phyloP scores from a whole-genome alignment of 371 early-diverging fungal species.

The Haplosporangium sp. region DNA sequence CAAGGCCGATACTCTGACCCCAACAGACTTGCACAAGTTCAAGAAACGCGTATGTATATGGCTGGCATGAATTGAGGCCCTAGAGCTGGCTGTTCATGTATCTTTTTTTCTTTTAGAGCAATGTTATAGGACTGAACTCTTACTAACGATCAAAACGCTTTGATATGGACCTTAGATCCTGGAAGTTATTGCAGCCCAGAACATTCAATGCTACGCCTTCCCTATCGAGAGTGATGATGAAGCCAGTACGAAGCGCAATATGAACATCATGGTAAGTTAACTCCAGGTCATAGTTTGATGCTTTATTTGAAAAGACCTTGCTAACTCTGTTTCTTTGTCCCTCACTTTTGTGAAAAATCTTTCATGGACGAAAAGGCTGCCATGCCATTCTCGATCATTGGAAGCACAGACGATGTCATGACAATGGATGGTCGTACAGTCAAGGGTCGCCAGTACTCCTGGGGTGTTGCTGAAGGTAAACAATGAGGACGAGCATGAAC shows the following conservation, averaged over 20 bases:
- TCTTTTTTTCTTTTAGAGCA: slow-evolving; percentile 3
- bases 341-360: background rate
- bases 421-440: slow-evolving; percentile 81
- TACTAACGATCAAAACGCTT: no score
- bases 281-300: no score
- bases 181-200: slow-evolving; percentile 81
- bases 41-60: slow-evolving; percentile 76
- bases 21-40: slow-evolving; percentile 81
- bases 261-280: slow-evolving; percentile 78
- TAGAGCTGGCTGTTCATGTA: background rate
- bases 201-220: slow-evolving; percentile 85
- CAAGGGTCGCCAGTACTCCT: slow-evolving; percentile 92
- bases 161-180: no score
- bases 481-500: no score
- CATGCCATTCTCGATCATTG: slow-evolving; percentile 97
- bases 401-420: slow-evolving; percentile 87
- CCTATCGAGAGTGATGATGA: slow-evolving; percentile 93
- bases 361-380: slow-evolving; percentile 65
- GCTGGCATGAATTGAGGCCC: background rate
- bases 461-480: slow-evolving; percentile 89
- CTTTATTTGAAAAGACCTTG: no score
- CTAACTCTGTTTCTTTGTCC: background rate
- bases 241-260: slow-evolving; percentile 80
- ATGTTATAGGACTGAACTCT: no score
- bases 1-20: slow-evolving; percentile 94